Evolutionary conservation across 1,139 yeast species (phyloP), one percentile per base, ranked within the genome.

Genomic region (Lodderomyces oxycetoniae): DNA sequence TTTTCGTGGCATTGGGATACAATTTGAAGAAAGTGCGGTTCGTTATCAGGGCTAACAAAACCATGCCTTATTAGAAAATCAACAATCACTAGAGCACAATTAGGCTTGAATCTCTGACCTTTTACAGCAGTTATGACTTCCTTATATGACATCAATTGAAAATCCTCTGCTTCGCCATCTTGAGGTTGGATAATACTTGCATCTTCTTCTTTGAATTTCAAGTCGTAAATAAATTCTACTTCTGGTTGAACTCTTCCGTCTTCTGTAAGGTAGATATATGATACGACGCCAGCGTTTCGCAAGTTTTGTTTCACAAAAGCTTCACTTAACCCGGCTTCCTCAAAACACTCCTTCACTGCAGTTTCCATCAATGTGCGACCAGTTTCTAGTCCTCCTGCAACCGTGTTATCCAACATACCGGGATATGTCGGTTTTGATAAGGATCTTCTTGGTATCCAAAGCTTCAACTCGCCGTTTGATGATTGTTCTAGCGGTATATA

Each of bases 61-160:
- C 96, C 95, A 49, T 84, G 91, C 46, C 98, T 76, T 15, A 89
- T 71, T 42, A 91, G 64, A 48, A 91, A 91, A 49, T 91, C 97
- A 16, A 88, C 65, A 26, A 84, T 68, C 3, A 89, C 80, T 32
- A 83, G 57, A 0, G 82, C 95, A 58, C 96, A 84, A 48, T 91
- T 91, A 28, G 95, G 95, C 56, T 91, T 91, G 63, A 91, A 91
- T 44, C 79, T 74, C 1, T 76, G 77, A 0, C 55, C 52, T 6
- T 52, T 49, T 17, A 89, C 49, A 15, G 72, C 66, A 17, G 50
- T 43, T 23, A 70, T 43, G 0, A 86, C 74, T 43, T 84, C 79
- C 7, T 70, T 76, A 1, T 84, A 55, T 4, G 66, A 57, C 77
- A 85, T 64, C 31, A 89, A 61, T 38, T 59, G 52, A 53, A 89